Evolutionary conservation across 2,329 filamentous ascomycete genomes (phyloP).

Genomic region (Aspergillus sergii): DNA sequence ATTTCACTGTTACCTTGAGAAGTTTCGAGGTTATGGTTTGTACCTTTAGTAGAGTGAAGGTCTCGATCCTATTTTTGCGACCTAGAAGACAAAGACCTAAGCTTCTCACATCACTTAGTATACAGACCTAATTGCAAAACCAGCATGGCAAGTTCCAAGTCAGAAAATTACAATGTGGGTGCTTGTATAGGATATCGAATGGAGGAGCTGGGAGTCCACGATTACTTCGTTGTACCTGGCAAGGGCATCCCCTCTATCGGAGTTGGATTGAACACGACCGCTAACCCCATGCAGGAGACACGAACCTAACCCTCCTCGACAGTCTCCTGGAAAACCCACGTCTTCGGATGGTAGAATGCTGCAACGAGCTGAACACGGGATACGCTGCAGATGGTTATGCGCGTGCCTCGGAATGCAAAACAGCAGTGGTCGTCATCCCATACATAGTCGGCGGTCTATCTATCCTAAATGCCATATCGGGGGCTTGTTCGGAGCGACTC

Average conservation of each 20-base stretch:
- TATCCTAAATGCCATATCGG: slow-evolving; percentile 15
- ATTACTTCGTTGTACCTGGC: slow-evolving; percentile 19
- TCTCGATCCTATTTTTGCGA: not conserved
- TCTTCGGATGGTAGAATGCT: slow-evolving; percentile 14
- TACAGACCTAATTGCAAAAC: not conserved
- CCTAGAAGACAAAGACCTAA: not conserved
- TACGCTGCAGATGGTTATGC: slow-evolving; percentile 22
- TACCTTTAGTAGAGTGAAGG: rapidly evolving
- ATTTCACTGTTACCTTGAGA: no score
- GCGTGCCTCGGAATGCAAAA: slow-evolving; percentile 3
- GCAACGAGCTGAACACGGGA: slow-evolving; percentile 20
- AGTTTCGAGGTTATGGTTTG: not conserved
- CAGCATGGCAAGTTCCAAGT: not conserved
- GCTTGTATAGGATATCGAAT: slow-evolving; percentile 11
- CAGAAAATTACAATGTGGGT: slow-evolving; percentile 2
- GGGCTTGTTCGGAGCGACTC: slow-evolving; percentile 13
- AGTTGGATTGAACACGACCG: not conserved
- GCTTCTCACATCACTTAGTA: not conserved
- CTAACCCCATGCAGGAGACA: slow-evolving; percentile 4
- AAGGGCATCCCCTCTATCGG: not conserved
- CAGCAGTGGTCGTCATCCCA: slow-evolving; percentile 14
- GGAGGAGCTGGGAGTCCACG: slow-evolving; percentile 11
- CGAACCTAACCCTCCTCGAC: slow-evolving; percentile 11
- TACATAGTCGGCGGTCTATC: slow-evolving; percentile 19
- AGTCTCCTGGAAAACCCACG: slow-evolving; percentile 3